These are phyloP conservation scores for Clavispora phyllophila DNA, from an alignment of 805 yeast species.

Conservation along the genomic window DNA sequence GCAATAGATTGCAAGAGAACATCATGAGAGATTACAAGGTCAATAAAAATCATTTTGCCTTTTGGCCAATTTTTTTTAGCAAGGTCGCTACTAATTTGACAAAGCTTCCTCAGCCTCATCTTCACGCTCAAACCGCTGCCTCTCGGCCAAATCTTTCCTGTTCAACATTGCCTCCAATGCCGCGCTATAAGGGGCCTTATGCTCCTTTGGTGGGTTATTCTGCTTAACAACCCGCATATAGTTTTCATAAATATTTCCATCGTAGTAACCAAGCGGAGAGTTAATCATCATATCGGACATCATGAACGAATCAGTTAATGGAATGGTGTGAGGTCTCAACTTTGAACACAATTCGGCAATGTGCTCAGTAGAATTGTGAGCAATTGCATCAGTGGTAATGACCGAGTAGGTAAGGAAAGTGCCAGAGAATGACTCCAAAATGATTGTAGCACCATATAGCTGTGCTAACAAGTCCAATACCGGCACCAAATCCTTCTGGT, in stretches of 20 bases:
- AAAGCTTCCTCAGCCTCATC: constrained; percentile 30
- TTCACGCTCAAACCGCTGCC: constrained; percentile 35
- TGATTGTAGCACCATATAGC: constrained; percentile 53
- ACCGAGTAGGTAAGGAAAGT: constrained; percentile 63
- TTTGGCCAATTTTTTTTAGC: not conserved
- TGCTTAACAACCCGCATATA: constrained; percentile 55
- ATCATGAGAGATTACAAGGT: no score
- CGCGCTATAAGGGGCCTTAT: constrained; percentile 59
- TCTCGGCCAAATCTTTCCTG: constrained; percentile 30
- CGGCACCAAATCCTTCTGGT: constrained; percentile 39
- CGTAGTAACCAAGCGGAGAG: constrained; percentile 73
- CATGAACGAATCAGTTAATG: constrained; percentile 79
- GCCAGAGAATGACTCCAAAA: constrained; percentile 65
- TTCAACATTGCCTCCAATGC: constrained; percentile 38
- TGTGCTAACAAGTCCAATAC: constrained; percentile 52
- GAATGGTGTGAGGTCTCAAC: constrained; percentile 62
- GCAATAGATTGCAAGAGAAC: no score
- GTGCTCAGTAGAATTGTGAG: constrained; percentile 38
- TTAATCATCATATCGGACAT: constrained; percentile 76
- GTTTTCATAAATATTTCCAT: constrained; percentile 80
- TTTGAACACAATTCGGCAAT: constrained; percentile 30
- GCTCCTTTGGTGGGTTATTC: constrained; percentile 44
- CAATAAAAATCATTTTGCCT: no score
- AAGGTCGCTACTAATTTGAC: constrained; percentile 1
- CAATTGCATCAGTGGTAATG: constrained; percentile 45